A percentile compares a stretch with the other conserved stretches of the same genome.
Evolutionary conservation across 2,329 filamentous ascomycete genomes (phyloP).

Genomic region (Hortaea werneckii): DNA sequence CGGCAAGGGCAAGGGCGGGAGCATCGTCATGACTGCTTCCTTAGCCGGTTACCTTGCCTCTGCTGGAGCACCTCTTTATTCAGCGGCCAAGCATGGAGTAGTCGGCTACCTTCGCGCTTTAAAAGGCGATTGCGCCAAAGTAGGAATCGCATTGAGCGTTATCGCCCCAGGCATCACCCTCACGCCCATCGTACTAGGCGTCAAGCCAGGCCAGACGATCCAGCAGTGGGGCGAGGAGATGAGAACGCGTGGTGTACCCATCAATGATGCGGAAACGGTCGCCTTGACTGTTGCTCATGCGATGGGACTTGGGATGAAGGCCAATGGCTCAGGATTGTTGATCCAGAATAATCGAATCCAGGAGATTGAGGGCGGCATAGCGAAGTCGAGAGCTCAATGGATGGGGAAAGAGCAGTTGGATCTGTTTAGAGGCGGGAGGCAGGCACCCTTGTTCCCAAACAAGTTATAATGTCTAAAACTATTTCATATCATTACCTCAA

Average conservation of each 20-base stretch:
- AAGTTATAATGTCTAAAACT: constrained; percentile 13
- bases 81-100: constrained; percentile 41
- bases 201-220: constrained; percentile 23
- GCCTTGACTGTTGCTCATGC: constrained; percentile 37
- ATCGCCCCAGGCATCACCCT: constrained; percentile 41
- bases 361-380: constrained; percentile 39
- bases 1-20: constrained; percentile 29
- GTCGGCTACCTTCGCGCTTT: constrained; percentile 42
- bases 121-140: constrained; percentile 38
- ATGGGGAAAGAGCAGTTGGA: constrained; percentile 43
- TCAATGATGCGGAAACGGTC: constrained; percentile 37
- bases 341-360: constrained; percentile 30
- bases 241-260: constrained; percentile 35
- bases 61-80: constrained; percentile 39
- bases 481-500: too few species aligned
- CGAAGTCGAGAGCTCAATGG: constrained; percentile 36
- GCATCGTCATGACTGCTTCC: constrained; percentile 39
- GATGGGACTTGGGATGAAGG: constrained; percentile 33
- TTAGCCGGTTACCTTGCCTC: constrained; percentile 40
- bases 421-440: constrained; percentile 37
- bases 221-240: constrained; percentile 35
- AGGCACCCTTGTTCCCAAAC: constrained; percentile 23
- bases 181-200: constrained; percentile 34
- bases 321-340: constrained; percentile 38
- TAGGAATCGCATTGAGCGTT: constrained; percentile 36